Conservation (phyloP, 257 asterid genomes). For the Salvia rosmarinus region DNA sequence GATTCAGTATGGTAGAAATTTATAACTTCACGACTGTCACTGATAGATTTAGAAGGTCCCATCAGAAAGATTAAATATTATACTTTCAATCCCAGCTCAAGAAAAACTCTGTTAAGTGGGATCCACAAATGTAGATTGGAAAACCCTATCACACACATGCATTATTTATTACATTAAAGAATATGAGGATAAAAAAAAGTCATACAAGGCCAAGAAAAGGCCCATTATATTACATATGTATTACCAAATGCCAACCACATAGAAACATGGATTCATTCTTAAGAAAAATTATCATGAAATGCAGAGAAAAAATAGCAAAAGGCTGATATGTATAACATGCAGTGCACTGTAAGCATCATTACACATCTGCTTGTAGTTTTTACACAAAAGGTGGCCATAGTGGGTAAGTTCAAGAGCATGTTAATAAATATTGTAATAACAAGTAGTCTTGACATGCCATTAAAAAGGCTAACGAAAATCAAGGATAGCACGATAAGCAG, state of each 20-base stretch:
- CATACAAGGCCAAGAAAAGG: neutral
- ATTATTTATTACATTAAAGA: neutral
- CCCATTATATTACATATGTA: neutral
- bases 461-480: neutral
- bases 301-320: neutral
- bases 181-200: neutral
- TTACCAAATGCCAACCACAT: neutral
- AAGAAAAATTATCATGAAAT: neutral
- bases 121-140: neutral
- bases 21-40: neutral
- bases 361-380: neutral
- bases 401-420: constrained; percentile 13
- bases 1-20: neutral
- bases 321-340: neutral
- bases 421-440: neutral
- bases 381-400: neutral
- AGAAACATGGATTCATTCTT: neutral
- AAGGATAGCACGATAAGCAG: neutral
- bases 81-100: neutral
- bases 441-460: neutral
- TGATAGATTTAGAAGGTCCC: neutral
- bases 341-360: neutral
- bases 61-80: neutral
- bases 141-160: neutral
- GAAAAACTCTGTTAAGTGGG: neutral